phyloP scores from a whole-genome alignment of 495 filamentous ascomycete species.

The Podospora bellae-mahoneyi region DNA sequence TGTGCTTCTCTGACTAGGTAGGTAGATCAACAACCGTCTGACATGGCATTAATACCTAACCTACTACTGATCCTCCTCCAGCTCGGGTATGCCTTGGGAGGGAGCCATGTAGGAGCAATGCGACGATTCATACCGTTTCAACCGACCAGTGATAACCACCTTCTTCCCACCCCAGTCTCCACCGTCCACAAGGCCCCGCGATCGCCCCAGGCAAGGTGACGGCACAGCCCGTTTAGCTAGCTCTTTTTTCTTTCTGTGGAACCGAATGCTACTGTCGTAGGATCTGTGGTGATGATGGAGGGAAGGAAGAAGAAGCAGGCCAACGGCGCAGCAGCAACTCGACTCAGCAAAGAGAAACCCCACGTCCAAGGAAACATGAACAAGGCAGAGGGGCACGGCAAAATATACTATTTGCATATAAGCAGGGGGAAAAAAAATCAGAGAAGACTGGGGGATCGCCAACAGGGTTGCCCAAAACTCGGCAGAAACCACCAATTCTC shows the following conservation, averaged over 20 bases:
- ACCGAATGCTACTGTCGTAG: constrained; percentile 3
- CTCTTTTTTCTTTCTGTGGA: background rate
- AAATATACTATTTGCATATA: background rate
- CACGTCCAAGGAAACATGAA: background rate
- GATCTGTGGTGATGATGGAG: background rate
- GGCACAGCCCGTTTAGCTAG: background rate
- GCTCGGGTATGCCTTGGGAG: background rate
- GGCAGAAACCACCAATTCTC: background rate
- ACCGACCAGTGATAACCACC: background rate
- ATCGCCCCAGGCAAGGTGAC: background rate
- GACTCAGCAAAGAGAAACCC: background rate
- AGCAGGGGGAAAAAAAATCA: background rate
- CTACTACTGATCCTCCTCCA: too few relatives aligned
- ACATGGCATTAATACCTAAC: background rate
- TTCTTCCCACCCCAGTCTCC: background rate
- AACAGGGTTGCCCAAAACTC: background rate
- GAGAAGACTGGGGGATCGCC: background rate
- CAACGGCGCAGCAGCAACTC: background rate
- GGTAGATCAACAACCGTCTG: background rate
- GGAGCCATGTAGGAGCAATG: background rate
- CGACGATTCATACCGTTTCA: too few relatives aligned
- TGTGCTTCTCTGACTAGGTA: background rate
- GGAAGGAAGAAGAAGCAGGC: background rate
- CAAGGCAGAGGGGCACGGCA: background rate
- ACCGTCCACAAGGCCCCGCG: background rate